Conservation (phyloP, 2,329 filamentous ascomycete species). For the Arthrinium puccinioides region DNA sequence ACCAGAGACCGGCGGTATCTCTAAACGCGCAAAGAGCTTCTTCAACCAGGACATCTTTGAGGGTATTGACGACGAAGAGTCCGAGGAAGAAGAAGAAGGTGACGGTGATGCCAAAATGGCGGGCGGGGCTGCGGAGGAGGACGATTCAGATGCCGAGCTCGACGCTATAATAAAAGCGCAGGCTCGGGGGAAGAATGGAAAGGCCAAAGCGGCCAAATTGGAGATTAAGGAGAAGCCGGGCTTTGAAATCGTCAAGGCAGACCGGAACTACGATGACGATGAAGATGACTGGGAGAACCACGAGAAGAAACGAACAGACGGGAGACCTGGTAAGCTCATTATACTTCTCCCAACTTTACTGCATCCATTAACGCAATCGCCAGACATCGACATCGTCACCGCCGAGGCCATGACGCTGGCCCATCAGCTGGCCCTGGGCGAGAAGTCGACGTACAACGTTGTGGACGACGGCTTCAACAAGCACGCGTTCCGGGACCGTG, state of each 20-base stretch:
- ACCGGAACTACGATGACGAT: slow-evolving; percentile 24
- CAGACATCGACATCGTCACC: slow-evolving; percentile 97
- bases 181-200: slow-evolving; percentile 4
- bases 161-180: slow-evolving; percentile 23
- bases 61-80: slow-evolving; percentile 62
- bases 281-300: slow-evolving; percentile 60
- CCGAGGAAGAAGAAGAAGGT: slow-evolving; percentile 25
- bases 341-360: too few species aligned
- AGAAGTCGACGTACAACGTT: slow-evolving; percentile 71
- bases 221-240: slow-evolving; percentile 29
- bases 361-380: too few species aligned
- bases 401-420: slow-evolving; percentile 98
- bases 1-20: slow-evolving; percentile 53
- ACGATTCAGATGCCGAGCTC: slow-evolving; percentile 16
- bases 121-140: slow-evolving; percentile 16
- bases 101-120: slow-evolving; percentile 19
- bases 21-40: slow-evolving; percentile 77
- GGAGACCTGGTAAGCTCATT: slow-evolving; percentile 52
- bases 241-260: slow-evolving; percentile 56
- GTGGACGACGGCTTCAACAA: slow-evolving; percentile 93
- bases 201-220: slow-evolving; percentile 12
- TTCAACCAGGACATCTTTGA: slow-evolving; percentile 95
- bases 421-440: slow-evolving; percentile 80
- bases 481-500: slow-evolving; percentile 80
- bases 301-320: slow-evolving; percentile 55